phyloP scores from a whole-genome alignment of 2,329 filamentous ascomycete genomes.

The Harringtonia aguacate region DNA sequence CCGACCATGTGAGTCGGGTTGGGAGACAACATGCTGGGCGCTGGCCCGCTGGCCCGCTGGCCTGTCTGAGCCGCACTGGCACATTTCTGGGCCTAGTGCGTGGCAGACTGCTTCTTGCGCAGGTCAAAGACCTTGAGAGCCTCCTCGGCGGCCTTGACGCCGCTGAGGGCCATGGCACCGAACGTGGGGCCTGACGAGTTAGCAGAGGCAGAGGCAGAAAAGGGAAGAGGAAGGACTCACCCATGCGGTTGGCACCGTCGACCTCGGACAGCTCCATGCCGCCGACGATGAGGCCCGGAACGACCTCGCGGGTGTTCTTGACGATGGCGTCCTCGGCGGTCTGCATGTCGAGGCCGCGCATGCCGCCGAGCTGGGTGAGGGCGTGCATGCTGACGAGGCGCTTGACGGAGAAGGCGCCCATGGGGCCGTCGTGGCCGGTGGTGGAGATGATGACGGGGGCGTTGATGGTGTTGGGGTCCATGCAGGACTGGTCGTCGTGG shows the following conservation, averaged over 20 bases:
- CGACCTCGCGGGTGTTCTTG: slow-evolving; percentile 79
- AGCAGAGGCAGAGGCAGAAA: neutral
- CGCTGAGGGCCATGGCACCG: slow-evolving; percentile 78
- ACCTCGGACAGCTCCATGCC: slow-evolving; percentile 91
- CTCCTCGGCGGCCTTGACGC: slow-evolving; percentile 87
- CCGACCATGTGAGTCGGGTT: too few species aligned
- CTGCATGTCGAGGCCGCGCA: slow-evolving; percentile 92
- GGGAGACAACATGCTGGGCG: too few species aligned
- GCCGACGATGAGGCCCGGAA: slow-evolving; percentile 81
- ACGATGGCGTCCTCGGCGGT: slow-evolving; percentile 86
- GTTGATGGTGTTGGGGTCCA: slow-evolving; percentile 97
- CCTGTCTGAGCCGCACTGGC: too few species aligned
- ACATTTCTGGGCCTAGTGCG: too few species aligned
- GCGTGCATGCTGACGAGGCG: slow-evolving; percentile 80
- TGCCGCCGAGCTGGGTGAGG: slow-evolving; percentile 75
- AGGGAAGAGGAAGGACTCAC: slow-evolving; percentile 21
- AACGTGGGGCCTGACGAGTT: slow-evolving; percentile 53
- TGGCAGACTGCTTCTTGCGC: slow-evolving; percentile 39
- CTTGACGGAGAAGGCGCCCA: slow-evolving; percentile 87
- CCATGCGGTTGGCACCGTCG: slow-evolving; percentile 88
- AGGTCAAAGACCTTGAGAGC: slow-evolving; percentile 66
- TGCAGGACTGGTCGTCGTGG: slow-evolving; percentile 84
- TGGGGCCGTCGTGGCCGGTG: slow-evolving; percentile 83
- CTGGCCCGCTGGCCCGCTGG: too few species aligned
- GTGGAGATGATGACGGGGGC: slow-evolving; percentile 81